phyloP scores from a whole-genome alignment of 805 yeast species.

The Clavispora carvajalis region DNA sequence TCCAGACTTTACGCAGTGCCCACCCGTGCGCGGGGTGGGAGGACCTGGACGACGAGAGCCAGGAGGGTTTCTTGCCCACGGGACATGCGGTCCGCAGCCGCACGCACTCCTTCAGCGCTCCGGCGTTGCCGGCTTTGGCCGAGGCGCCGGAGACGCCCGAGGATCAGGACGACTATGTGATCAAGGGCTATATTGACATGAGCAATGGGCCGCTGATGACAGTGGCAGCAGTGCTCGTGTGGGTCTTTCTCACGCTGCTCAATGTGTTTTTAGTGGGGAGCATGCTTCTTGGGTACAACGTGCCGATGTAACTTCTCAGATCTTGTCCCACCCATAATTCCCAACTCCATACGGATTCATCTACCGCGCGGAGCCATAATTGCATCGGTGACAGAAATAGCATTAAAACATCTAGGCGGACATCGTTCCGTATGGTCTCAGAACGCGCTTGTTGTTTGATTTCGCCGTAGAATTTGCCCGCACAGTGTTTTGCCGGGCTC shows the following conservation, averaged over 20 bases:
- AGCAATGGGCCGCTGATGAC: constrained; percentile 60
- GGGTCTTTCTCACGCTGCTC: constrained; percentile 67
- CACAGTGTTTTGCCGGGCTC: too few species aligned
- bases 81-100: constrained; percentile 5
- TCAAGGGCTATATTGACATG: constrained; percentile 51
- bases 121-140: neutral
- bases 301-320: constrained; percentile 44
- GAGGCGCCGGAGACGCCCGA: neutral
- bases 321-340: too few species aligned
- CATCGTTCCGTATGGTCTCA: too few species aligned
- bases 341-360: too few species aligned
- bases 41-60: constrained; percentile 20
- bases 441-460: too few species aligned
- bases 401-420: too few species aligned
- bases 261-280: constrained; percentile 63
- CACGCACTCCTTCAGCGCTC: neutral
- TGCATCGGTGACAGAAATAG: too few species aligned
- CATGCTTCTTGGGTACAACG: constrained; percentile 46
- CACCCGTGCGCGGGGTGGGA: constrained; percentile 42
- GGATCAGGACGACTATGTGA: constrained; percentile 23
- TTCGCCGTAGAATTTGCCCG: too few species aligned
- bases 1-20: constrained; percentile 34
- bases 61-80: too few species aligned
- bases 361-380: too few species aligned
- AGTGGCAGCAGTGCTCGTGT: constrained; percentile 50